Evolutionary conservation across 2,329 filamentous ascomycete species (phyloP), one percentile per base, ranked within the genome.

Genomic region (Plectosphaerella sp.): DNA sequence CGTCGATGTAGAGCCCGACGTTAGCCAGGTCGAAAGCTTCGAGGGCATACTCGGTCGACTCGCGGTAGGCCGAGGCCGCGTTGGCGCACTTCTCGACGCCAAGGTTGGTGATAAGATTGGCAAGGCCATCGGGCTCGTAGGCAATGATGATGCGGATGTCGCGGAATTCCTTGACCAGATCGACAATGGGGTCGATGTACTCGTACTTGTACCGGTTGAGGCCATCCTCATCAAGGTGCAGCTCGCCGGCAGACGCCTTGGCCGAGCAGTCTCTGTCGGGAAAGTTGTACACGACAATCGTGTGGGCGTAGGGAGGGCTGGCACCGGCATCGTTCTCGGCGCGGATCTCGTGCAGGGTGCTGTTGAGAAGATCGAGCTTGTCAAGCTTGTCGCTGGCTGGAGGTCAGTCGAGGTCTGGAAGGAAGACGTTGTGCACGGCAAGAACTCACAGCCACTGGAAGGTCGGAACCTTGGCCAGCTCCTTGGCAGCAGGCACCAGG

Each of bases 231-330:
- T 61, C 62, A 10, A 69, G 56, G 9, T 56, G 45, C 16, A 64
- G 62, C 53, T 70, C 67, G 56, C 68, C 68, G 37, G 68, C 69
- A 36, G 66, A 69, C 15, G 67, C 64, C 48, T 62, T 59, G 20
- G 67, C 67, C 35, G 65, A 64, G 58, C 68, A 71, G 59, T 70
- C 67, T 58, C 67, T 65, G 50, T 67, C 67, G 37, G 68, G 68
- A 35, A 71, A 64, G 63, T 70, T 66, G 56, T 70, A 70, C 48
- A 70, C 58, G 45, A 70, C 67, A 12, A 69, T 50, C 22, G 63
- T 63, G n/a, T 62, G 63, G 15, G 55, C 58, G 49, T 59, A 63
- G 9, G 63, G 58, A 24, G 59, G 57, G 16, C 46, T 53, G 10
- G 57, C 57, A 14, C 57, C 57, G 8, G 33, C 55, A 22, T 54